Base-by-base conservation (phyloP, 2,329 filamentous ascomycete species). In the Pestalotiopsis sp. region DNA sequence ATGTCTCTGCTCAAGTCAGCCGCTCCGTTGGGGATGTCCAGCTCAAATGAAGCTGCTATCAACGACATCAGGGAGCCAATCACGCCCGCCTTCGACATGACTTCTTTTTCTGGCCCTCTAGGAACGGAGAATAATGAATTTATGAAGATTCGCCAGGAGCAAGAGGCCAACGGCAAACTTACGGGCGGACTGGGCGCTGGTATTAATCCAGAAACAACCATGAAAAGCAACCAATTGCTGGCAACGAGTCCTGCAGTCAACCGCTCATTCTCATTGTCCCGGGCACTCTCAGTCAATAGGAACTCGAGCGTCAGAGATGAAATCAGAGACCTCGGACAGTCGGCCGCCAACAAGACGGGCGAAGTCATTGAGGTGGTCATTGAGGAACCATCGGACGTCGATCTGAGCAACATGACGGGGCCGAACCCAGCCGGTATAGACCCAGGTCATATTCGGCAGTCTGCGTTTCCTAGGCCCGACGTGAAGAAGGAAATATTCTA, bases 341-440 rank as follows among this genome's bases (percentile, higher is more conserved):
- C 80, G 12, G 87, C 90, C 73, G 89, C 89, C 1, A 89, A 90
- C 73, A 85, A 85, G 68, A 81, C 84, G n/a, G 88, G 87, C 17
- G 82, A 89, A 71, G 84, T 90, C 2, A 87, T 90, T 68, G 84
- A 90, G 73, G 86, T 91, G 2, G 84, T 91, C 60, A 78, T 89
- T 31, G 84, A 85, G 27, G 80, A 83, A 23, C 73, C 76, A 14
- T 77, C 82, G 17, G 80, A 81, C 1, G 81, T 85, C n/a, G 86
- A 89, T 70, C 72, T 89, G 66, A 87, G 86, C 71, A 80, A 81
- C 56, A 82, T 88, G 72, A 80, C 83, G 4, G 86, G 86, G 2
- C 83, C 83, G 2, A 73, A 70, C 75, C 56, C 74, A 68, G 36
- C 73, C 20, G 72, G 69, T 7, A 60, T 71, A 36, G 70, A 75